A percentile compares a stretch with the other conserved stretches of the same genome.
These are phyloP conservation scores for Mikania micrantha DNA, from an alignment of 129 eudicot genomes.

Conservation along the genomic window DNA sequence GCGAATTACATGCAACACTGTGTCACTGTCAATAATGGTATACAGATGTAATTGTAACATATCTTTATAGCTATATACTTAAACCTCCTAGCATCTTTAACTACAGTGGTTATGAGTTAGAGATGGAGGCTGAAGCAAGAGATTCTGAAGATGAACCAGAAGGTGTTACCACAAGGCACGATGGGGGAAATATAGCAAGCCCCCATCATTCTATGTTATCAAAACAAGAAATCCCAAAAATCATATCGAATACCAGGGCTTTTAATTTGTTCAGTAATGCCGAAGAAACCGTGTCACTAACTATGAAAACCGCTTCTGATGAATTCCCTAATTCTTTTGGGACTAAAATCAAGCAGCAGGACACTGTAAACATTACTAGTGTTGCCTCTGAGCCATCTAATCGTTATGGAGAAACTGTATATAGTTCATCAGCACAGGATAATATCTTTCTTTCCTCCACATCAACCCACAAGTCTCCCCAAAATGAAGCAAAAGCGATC, in stretches of 20 bases:
- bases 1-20: neutral
- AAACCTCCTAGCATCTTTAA: neutral
- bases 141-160: slow-evolving; percentile 83
- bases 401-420: slow-evolving; percentile 1
- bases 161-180: slow-evolving; percentile 22
- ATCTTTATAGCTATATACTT: neutral
- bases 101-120: slow-evolving; percentile 76
- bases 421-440: slow-evolving; percentile 22
- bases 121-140: slow-evolving; percentile 81
- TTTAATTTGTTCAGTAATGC: slow-evolving; percentile 19
- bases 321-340: slow-evolving; percentile 14
- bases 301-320: slow-evolving; percentile 22
- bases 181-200: slow-evolving; percentile 16
- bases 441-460: slow-evolving; percentile 22
- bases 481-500: slow-evolving; percentile 25
- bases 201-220: slow-evolving; percentile 23
- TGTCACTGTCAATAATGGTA: no score
- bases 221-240: slow-evolving; percentile 31
- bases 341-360: neutral
- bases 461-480: slow-evolving; percentile 32
- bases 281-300: slow-evolving; percentile 16
- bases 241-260: slow-evolving; percentile 24
- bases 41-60: neutral
- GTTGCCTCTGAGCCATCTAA: slow-evolving; percentile 21
- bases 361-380: slow-evolving; percentile 10